Base-by-base conservation (phyloP, 148 eudicot genomes). In the Rhododendron kiyosumense region DNA sequence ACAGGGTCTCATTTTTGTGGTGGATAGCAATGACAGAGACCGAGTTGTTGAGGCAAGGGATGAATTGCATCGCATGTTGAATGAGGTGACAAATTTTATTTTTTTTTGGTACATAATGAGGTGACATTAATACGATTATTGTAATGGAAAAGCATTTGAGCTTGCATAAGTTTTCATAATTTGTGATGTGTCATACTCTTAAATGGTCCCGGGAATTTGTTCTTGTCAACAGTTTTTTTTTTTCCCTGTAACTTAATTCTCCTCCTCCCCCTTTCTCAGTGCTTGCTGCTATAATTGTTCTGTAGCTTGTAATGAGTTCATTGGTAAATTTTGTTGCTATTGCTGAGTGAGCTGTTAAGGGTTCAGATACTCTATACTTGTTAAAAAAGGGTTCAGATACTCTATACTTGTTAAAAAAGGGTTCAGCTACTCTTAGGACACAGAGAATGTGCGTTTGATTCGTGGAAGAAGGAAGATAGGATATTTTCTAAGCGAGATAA, bases 11-110 rank as follows among this genome's bases (percentile, higher is more conserved):
- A 94, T 94, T 49, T 94, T 94, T 82, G 96, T 94, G 89, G 96
- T 94, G 85, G 96, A 94, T 89, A 94, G 96, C 89, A 94, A 94
- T 90, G 96, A 94, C 87, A 91, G 96, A 87, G 96, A 94, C 84
- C 92, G 96, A 85, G 92, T 93, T 87, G 95, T 94, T 87, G 96
- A 93, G 89, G 96, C 96, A 76, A 93, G 95, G 85, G 96, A 94
- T 89, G 96, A 94, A 86, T 85, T 94, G 88, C 96, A 94, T 86
- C 91, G 96, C 92, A 94, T 94, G 96, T 89, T 94, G 90, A 94
- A 94, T 82, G 96, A 94, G 95, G 95, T 94, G 86, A 85, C 32
- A 20, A n/a, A n/a, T n/a, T n/a, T 32, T 32, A 79, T 4, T 41
- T 41, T 41, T 41, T 41, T 41, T 41, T 0, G 45, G 45, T 41